A percentile compares a stretch with the other conserved stretches of the same genome.
Conservation (phyloP, 495 filamentous ascomycete genomes). For the Annulohypoxylon moriforme region DNA sequence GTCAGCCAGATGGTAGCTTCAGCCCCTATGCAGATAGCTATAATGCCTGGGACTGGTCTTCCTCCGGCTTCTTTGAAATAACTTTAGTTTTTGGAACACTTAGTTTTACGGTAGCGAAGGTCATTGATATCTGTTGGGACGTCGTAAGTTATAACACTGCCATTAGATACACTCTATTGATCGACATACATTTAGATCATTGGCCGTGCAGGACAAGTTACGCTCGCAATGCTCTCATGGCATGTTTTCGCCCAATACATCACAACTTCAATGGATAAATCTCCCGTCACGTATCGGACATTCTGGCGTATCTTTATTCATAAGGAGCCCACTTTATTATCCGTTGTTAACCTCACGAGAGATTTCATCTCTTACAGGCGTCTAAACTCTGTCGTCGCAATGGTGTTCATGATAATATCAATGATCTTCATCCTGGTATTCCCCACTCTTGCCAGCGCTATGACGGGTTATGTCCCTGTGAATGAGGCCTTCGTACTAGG, state of each 20-base stretch:
- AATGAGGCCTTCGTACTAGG: slow-evolving; percentile 25
- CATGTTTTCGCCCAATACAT: slow-evolving; percentile 36
- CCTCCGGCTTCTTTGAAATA: slow-evolving; percentile 42
- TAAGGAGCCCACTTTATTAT: slow-evolving; percentile 17
- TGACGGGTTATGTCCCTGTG: slow-evolving; percentile 45
- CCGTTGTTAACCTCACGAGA: not conserved
- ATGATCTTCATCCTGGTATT: slow-evolving; percentile 39
- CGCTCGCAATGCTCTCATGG: slow-evolving; percentile 39
- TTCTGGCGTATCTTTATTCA: slow-evolving; percentile 34
- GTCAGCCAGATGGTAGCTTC: slow-evolving; percentile 13
- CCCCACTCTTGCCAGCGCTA: slow-evolving; percentile 43
- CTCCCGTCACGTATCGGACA: slow-evolving; percentile 37
- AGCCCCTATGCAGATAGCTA: slow-evolving; percentile 10
- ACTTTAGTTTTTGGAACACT: slow-evolving; percentile 35
- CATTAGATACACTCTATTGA: not conserved
- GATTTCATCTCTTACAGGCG: slow-evolving; percentile 18
- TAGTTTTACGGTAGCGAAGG: slow-evolving; percentile 39
- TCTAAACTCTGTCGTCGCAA: slow-evolving; percentile 8
- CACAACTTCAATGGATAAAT: slow-evolving; percentile 32
- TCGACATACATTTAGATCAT: not conserved
- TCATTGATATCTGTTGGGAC: slow-evolving; percentile 46
- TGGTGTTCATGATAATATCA: slow-evolving; percentile 16
- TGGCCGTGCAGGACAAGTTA: slow-evolving; percentile 32
- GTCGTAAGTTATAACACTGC: slow-evolving; percentile 31
- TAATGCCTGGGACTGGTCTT: slow-evolving; percentile 8